Evolutionary conservation across 164 flowering plant species (phyloP), one percentile per base, ranked within the genome.

Genomic region (Berberis vulgaris): DNA sequence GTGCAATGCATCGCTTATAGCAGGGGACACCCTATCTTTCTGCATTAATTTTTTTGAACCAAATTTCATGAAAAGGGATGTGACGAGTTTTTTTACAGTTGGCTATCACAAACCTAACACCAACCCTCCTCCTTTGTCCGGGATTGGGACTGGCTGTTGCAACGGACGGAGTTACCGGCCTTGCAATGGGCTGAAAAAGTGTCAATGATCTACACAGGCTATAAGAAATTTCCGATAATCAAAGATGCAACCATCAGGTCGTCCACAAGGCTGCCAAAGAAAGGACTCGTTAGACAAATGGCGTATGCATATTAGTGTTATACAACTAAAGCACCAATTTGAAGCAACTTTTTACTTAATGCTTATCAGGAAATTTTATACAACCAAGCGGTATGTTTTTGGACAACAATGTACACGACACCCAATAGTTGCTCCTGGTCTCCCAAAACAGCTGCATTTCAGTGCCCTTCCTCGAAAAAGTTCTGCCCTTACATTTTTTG

Each of bases 401-500:
- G 97, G 96, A 74, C 97, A 94, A 44, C 99, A 81, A 77, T 94
- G 97, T 68, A 91, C 97, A 59, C 97, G 99, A 56, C 99, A 94
- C 42, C 99, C 99, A 74, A 87, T 85, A 56, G 99, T 94, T 73
- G 99, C 99, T 52, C 99, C 96, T 45, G 87, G 87, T 78, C 96
- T 85, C 74, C 91, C 95, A 78, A 97, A 94, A 62, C 91, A 89
- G 54, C 79, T 89, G 82, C 99, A 94, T 72, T 94, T 94, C 74
- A 94, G 69, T 53, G 87, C 83, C 68, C 88, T 86, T 76, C 99
- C 99, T 70, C 99, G 77, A 78, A 74, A 91, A 70, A 91, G 96
- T 55, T 97, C 97, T 56, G 97, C 95, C 73, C 91, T 83, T 43
- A 89, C 84, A 76, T 87, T 91, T 78, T 91, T 94, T 59, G 89